A percentile compares a stretch with the other conserved stretches of the same genome.
phyloP scores from a whole-genome alignment of 1,139 yeast genomes.

The Candida labiduridarum region DNA sequence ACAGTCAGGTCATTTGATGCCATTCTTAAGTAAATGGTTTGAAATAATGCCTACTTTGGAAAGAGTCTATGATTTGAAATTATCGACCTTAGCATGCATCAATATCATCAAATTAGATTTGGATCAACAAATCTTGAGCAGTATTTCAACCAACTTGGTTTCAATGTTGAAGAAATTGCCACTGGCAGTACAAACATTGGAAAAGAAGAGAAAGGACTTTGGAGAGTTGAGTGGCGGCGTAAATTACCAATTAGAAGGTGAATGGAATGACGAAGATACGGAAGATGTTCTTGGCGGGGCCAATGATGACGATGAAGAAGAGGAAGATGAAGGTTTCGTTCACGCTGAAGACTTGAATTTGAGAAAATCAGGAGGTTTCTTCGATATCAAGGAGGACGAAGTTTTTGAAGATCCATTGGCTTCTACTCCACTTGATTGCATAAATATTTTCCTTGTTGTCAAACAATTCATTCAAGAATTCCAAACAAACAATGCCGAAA shows the following conservation, averaged over 20 bases:
- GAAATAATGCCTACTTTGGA: constrained; percentile 54
- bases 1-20: constrained; percentile 43
- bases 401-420: constrained; percentile 81
- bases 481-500: constrained; percentile 15
- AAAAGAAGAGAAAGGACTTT: constrained; percentile 56
- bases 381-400: constrained; percentile 54
- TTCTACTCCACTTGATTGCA: constrained; percentile 72
- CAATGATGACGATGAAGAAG: constrained; percentile 43
- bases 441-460: constrained; percentile 50
- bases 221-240: constrained; percentile 36
- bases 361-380: constrained; percentile 40
- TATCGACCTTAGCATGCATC: constrained; percentile 69
- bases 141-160: constrained; percentile 16
- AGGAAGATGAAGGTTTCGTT: constrained; percentile 28
- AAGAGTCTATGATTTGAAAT: constrained; percentile 83
- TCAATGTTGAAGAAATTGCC: constrained; percentile 59
- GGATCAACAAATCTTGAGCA: constrained; percentile 20
- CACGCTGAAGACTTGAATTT: constrained; percentile 29
- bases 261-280: constrained; percentile 19
- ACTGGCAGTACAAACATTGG: constrained; percentile 64
- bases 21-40: constrained; percentile 73
- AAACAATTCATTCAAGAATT: constrained; percentile 15
- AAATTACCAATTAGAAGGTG: constrained; percentile 19
- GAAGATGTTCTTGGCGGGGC: constrained; percentile 14
- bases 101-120: constrained; percentile 37